These are phyloP conservation scores for Russula dissimulans DNA, from an alignment of 768 basidiomycete species.

Conservation along the genomic window DNA sequence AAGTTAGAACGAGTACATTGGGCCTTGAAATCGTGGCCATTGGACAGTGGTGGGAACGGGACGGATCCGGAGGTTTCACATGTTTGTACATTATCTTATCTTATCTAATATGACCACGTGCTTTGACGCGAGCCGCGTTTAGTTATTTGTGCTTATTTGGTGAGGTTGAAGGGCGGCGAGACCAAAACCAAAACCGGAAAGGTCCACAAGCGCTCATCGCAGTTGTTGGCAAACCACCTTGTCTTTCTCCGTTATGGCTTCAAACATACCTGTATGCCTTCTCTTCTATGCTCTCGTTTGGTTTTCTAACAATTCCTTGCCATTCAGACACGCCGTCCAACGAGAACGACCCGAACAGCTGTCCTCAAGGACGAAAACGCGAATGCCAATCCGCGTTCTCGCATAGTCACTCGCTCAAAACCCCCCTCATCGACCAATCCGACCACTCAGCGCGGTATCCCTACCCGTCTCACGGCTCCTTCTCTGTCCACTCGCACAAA, in stretches of 20 bases:
- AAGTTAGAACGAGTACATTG: constrained; percentile 3
- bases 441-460: constrained; percentile 28
- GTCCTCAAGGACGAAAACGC: constrained; percentile 63
- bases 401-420: constrained; percentile 54
- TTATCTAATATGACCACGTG: constrained; percentile 25
- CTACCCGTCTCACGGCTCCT: constrained; percentile 34
- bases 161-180: constrained; percentile 26
- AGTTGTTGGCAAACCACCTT: constrained; percentile 1
- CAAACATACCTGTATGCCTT: constrained; percentile 37
- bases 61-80: background rate
- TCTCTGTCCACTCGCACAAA: constrained; percentile 50
- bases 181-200: constrained; percentile 21
- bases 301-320: background rate
- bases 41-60: background rate
- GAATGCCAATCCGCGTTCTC: constrained; percentile 43
- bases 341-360: constrained; percentile 43
- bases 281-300: background rate
- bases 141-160: constrained; percentile 29
- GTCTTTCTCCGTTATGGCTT: constrained; percentile 27
- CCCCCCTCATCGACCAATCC: constrained; percentile 38
- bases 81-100: background rate
- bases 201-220: background rate
- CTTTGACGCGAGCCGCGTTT: constrained; percentile 31
- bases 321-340: constrained; percentile 53
- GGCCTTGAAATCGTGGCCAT: background rate